These are phyloP conservation scores for Alloascoidea hylecoeti DNA, from an alignment of 805 yeast genomes.

Conservation along the genomic window DNA sequence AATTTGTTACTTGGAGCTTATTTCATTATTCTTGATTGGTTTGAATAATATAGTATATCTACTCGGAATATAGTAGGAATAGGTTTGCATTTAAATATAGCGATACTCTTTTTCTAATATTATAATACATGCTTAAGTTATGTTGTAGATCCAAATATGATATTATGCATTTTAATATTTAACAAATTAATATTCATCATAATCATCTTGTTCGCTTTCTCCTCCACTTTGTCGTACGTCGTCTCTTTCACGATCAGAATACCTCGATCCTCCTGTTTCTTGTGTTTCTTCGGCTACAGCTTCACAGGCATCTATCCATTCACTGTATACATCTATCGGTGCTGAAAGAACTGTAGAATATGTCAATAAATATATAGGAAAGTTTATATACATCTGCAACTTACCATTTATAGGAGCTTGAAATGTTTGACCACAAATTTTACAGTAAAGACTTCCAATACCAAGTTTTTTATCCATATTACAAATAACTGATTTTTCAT, in stretches of 20 bases:
- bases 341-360: conserved; percentile 36
- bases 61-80: no score
- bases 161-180: no score
- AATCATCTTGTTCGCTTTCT: conserved; percentile 18
- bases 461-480: conserved; percentile 75
- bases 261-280: conserved; percentile 20
- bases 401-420: conserved; percentile 67
- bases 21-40: no score
- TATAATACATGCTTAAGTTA: no score
- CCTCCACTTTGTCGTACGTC: conserved; percentile 14
- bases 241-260: background rate
- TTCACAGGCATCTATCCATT: conserved; percentile 96
- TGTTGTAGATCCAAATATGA: no score
- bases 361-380: background rate
- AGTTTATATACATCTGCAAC: conserved; percentile 4
- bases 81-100: no score
- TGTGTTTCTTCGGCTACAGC: conserved; percentile 59
- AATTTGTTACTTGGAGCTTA: no score
- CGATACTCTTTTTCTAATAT: no score
- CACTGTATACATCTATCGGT: conserved; percentile 90
- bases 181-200: conserved; percentile 12
- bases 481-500: conserved; percentile 84
- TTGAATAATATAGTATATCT: no score
- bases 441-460: conserved; percentile 76
- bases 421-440: conserved; percentile 88